Evolutionary conservation across 1,284 basidiomycete species (phyloP).

Genomic region (Microbotryum lychnidis-dioicae): DNA sequence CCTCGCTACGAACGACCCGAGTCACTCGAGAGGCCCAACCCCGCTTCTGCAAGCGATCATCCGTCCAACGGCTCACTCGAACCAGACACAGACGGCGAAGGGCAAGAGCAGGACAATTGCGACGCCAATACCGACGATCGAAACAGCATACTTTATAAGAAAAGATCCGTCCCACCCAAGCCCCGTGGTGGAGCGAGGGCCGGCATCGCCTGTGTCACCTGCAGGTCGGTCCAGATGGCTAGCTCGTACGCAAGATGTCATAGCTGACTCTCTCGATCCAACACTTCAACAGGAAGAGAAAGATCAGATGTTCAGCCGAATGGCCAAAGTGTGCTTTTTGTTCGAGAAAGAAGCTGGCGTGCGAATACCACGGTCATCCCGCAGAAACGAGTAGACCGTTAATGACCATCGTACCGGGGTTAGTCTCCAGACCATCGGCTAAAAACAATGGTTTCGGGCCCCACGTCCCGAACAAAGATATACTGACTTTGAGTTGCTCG

Average conservation of each 20-base stretch:
- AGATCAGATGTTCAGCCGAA: slow-evolving; percentile 30
- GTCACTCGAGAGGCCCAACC: too few species aligned
- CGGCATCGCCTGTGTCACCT: slow-evolving; percentile 25
- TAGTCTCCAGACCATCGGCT: background rate
- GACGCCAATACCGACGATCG: too few species aligned
- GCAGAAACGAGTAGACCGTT: slow-evolving; percentile 17
- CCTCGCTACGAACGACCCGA: too few species aligned
- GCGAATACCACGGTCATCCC: slow-evolving; percentile 30
- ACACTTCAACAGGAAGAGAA: slow-evolving; percentile 25
- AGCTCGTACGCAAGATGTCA: too few species aligned
- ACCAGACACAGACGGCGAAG: too few species aligned
- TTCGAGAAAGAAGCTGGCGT: slow-evolving; percentile 12
- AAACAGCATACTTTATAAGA: too few species aligned
- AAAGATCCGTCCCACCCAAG: too few species aligned
- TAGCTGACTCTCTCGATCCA: background rate
- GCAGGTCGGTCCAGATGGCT: slow-evolving; percentile 9
- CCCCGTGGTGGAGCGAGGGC: slow-evolving; percentile 18
- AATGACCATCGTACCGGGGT: background rate
- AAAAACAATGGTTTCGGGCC: background rate
- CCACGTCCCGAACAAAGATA: background rate
- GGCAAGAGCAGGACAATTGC: too few species aligned
- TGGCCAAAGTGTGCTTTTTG: slow-evolving; percentile 31
- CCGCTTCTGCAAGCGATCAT: too few species aligned
- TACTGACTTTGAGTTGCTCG: background rate
- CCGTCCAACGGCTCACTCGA: too few species aligned